These are phyloP conservation scores for Carnegiea gigantea DNA, from an alignment of 179 eudicot genomes.

Conservation along the genomic window DNA sequence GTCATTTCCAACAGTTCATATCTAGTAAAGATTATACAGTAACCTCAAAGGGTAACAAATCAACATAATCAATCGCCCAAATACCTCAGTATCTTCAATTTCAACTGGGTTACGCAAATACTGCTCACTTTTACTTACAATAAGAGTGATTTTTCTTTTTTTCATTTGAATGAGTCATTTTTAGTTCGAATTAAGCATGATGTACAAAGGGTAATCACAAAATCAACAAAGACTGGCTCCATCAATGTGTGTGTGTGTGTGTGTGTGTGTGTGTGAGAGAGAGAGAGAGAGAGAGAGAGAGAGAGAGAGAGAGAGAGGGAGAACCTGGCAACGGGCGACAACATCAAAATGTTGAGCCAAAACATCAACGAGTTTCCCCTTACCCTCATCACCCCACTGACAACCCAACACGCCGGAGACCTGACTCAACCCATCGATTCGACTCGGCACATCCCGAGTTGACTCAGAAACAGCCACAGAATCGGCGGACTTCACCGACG, in stretches of 20 bases:
- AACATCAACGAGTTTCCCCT: conserved; percentile 89
- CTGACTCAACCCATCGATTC: conserved; percentile 70
- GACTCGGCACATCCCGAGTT: conserved; percentile 33
- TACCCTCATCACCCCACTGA: conserved; percentile 98
- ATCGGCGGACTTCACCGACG: conserved; percentile 30
- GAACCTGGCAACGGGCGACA: conserved; percentile 96
- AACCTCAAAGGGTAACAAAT: background rate
- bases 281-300: background rate
- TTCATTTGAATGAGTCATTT: background rate
- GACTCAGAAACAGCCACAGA: conserved; percentile 25
- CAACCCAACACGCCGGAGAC: conserved; percentile 92
- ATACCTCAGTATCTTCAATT: background rate
- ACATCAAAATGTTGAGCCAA: conserved; percentile 79
- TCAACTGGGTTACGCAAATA: background rate
- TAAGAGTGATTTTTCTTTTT: too few species aligned
- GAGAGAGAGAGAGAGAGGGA: background rate
- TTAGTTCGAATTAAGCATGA: background rate
- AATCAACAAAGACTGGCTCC: background rate
- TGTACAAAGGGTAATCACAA: background rate
- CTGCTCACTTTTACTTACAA: background rate
- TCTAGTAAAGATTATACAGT: background rate
- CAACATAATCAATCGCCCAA: background rate
- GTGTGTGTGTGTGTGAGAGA: too few species aligned
- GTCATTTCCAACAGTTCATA: background rate
- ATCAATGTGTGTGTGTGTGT: too few species aligned